These are phyloP conservation scores for Aspergillus brasiliensis DNA, from an alignment of 2,329 filamentous ascomycete genomes.

Conservation along the genomic window DNA sequence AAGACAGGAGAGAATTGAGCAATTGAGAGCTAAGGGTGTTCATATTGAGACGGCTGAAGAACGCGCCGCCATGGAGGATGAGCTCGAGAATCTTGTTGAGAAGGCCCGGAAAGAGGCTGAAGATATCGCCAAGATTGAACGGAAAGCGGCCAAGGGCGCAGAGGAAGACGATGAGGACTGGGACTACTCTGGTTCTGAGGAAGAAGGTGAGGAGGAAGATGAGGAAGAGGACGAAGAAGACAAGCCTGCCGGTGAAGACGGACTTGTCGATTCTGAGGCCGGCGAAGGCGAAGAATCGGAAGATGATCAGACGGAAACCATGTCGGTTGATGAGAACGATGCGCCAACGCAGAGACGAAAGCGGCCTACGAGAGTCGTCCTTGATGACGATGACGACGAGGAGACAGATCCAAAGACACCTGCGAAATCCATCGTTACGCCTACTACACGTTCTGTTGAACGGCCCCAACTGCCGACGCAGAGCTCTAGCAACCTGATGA, in stretches of 20 bases:
- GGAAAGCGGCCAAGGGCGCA: slow-evolving; percentile 68
- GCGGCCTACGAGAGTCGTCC: slow-evolving; percentile 59
- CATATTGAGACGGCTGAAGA: slow-evolving; percentile 84
- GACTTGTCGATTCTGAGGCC: slow-evolving; percentile 34
- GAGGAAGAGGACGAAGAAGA: slow-evolving; percentile 34
- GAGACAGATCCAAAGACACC: slow-evolving; percentile 35
- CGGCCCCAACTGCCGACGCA: slow-evolving; percentile 68
- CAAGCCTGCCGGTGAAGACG: slow-evolving; percentile 19
- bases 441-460: slow-evolving; percentile 33
- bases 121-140: slow-evolving; percentile 76
- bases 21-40: slow-evolving; percentile 77
- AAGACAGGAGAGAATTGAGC: slow-evolving; percentile 73
- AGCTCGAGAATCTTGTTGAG: slow-evolving; percentile 85
- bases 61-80: slow-evolving; percentile 75
- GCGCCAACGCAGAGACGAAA: slow-evolving; percentile 54
- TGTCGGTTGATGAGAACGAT: slow-evolving; percentile 48
- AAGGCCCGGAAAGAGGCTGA: slow-evolving; percentile 79
- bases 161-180: slow-evolving; percentile 48
- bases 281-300: slow-evolving; percentile 49
- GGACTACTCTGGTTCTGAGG: slow-evolving; percentile 51
- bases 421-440: slow-evolving; percentile 30
- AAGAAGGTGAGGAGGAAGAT: slow-evolving; percentile 38
- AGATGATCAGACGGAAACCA: slow-evolving; percentile 27
- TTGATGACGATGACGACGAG: slow-evolving; percentile 64
- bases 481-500: slow-evolving; percentile 57